These are phyloP conservation scores for Aspergillus egyptiacus DNA, from an alignment of 495 filamentous ascomycete species.

Conservation along the genomic window DNA sequence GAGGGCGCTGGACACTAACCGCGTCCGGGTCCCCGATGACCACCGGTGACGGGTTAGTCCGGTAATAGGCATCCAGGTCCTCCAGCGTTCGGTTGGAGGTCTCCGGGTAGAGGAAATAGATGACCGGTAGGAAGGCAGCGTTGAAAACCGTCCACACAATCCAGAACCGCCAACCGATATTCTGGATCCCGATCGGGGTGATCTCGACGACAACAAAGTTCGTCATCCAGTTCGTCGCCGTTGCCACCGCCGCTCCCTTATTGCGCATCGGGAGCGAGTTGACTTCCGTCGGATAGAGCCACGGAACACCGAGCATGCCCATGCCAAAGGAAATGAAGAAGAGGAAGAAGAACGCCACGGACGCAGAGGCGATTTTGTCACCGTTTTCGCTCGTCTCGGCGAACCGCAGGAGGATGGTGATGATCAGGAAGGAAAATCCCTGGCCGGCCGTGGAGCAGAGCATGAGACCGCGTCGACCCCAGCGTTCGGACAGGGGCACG, in stretches of 20 bases:
- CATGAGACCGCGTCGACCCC: conserved; percentile 49
- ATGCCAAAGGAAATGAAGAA: conserved; percentile 49
- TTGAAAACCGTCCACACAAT: conserved; percentile 58
- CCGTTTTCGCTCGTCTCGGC: conserved; percentile 23
- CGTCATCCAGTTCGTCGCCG: conserved; percentile 57
- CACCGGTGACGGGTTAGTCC: conserved; percentile 35
- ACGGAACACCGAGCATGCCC: conserved; percentile 52
- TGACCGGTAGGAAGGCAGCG: conserved; percentile 50
- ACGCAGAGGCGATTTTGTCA: conserved; percentile 32
- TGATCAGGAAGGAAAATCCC: conserved; percentile 46
- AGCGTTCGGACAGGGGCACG: conserved; percentile 43
- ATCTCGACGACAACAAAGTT: conserved; percentile 59
- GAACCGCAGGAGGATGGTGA: conserved; percentile 49
- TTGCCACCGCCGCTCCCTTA: conserved; percentile 52
- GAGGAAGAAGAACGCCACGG: conserved; percentile 50
- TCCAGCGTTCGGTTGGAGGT: conserved; percentile 46
- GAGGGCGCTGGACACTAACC: conserved; percentile 21
- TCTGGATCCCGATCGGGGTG: conserved; percentile 53
- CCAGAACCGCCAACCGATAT: conserved; percentile 53
- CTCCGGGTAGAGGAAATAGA: conserved; percentile 60
- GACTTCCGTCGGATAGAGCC: conserved; percentile 61
- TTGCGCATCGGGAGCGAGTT: conserved; percentile 52
- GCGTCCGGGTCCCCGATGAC: conserved; percentile 35
- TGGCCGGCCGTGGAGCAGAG: conserved; percentile 45
- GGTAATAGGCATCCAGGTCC: conserved; percentile 42